phyloP scores from a whole-genome alignment of 2,329 filamentous ascomycete genomes.

The Laburnicola sp. region DNA sequence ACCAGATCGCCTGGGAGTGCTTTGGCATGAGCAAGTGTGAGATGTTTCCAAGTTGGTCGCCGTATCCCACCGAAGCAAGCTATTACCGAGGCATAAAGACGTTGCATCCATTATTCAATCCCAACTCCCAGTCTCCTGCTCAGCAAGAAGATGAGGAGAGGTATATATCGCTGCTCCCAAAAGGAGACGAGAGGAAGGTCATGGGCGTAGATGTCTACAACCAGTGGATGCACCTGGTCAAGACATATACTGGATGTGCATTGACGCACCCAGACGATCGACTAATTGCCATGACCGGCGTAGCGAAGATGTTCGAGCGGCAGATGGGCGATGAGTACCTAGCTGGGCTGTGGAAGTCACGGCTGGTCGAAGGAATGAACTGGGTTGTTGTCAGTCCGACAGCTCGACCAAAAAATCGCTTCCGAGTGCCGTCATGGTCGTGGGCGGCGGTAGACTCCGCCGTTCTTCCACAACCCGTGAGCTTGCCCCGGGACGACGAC shows the following conservation, averaged over 20 bases:
- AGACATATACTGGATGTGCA: neutral
- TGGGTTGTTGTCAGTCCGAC: neutral
- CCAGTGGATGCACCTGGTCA: neutral
- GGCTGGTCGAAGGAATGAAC: neutral
- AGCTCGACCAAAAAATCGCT: neutral
- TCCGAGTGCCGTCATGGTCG: slow-evolving; percentile 2
- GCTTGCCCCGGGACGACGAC: neutral
- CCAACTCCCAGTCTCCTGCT: neutral
- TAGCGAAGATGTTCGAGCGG: slow-evolving; percentile 1
- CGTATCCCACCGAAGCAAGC: neutral
- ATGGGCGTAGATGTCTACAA: neutral
- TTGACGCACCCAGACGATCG: neutral
- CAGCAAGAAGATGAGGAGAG: too few species aligned
- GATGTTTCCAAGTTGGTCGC: neutral
- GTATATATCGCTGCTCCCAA: too few species aligned
- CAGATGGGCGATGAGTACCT: slow-evolving; percentile 2
- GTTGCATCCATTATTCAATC: neutral
- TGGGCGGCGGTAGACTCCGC: slow-evolving; percentile 10
- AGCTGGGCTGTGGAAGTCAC: slow-evolving; percentile 1
- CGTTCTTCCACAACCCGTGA: neutral
- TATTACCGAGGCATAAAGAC: neutral
- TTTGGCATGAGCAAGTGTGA: slow-evolving; percentile 3
- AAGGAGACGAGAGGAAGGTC: neutral
- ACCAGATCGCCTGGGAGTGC: slow-evolving; percentile 19
- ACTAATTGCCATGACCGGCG: neutral